Base-by-base conservation (phyloP, 768 basidiomycete species). In the Lentinula edodes region DNA sequence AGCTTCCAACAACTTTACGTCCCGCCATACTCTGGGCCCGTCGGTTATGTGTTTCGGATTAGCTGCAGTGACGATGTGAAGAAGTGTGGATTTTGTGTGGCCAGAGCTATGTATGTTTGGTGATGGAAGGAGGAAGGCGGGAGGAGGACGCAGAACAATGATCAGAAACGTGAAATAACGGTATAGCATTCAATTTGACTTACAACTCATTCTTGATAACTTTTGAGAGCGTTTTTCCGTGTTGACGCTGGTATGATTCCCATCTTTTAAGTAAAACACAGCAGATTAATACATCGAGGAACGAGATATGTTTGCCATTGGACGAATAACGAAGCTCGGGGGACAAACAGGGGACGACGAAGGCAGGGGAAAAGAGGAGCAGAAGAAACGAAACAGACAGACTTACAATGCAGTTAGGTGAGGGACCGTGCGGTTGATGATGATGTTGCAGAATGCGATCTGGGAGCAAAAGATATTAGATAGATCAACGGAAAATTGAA, bases 1-100 rank as follows among this genome's bases (percentile, higher is more conserved):
- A 9, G 66, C 66, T 57, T 77, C 69, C 43, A 78, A 56, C 61
- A 71, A 52, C 61, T 75, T 72, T 0, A 71, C 74, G 61, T 77
- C 76, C 9, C 76, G 64, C 36, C 68, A 65, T 35, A 76, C 70
- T 5, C 57, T 43, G 18, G 46, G 43, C 8, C 76, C 76, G 51
- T 70, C 67, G 0, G 71, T 73, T 57, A 75, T 74, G 6, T 55
- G 62, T 62, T 78, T 75, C 12, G 66, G 70, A 18, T 60, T 60
- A 5, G 41, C 48, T 2, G 68, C 72, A n/a, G 64, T 61, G 20
- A 70, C 72, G 50, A 77, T 70, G 66, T 67, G 73, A 38, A 70
- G 60, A 13, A 77, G 65, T 0, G 65, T 71, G 42, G 71, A 67
- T 15, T 68, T 62, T 71, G 77, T 73, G 64, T 77, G 76, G 8